Evolutionary conservation across 2,329 filamentous ascomycete genomes (phyloP).

Genomic region (Septoria linicola): DNA sequence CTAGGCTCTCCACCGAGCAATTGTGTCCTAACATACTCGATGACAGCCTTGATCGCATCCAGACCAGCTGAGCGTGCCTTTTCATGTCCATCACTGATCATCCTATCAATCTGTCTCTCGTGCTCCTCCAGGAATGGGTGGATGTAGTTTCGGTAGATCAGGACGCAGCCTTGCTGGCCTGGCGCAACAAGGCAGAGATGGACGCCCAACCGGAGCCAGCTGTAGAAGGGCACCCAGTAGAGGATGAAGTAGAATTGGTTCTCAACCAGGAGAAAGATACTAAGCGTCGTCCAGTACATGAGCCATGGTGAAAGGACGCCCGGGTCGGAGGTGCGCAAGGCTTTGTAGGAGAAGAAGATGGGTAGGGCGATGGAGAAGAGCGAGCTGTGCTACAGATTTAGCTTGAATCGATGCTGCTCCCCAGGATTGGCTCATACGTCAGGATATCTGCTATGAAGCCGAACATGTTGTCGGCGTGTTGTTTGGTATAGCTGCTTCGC

Average conservation of each 20-base stretch:
- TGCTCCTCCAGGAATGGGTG: slow-evolving; percentile 87
- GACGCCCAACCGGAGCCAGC: slow-evolving; percentile 82
- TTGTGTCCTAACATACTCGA: slow-evolving; percentile 65
- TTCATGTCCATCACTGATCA: slow-evolving; percentile 80
- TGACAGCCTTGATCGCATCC: slow-evolving; percentile 49
- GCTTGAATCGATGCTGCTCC: slow-evolving; percentile 21
- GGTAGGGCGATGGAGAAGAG: slow-evolving; percentile 89
- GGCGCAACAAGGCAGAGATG: slow-evolving; percentile 95
- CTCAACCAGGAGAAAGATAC: slow-evolving; percentile 76
- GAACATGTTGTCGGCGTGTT: slow-evolving; percentile 58
- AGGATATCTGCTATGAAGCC: slow-evolving; percentile 74
- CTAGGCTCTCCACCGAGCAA: slow-evolving; percentile 73
- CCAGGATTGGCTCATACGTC: slow-evolving; percentile 61
- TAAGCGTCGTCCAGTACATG: slow-evolving; percentile 97
- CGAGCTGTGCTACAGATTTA: slow-evolving; percentile 57
- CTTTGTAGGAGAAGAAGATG: slow-evolving; percentile 96
- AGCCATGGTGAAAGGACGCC: slow-evolving; percentile 93
- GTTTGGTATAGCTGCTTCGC: slow-evolving; percentile 2
- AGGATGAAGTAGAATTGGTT: slow-evolving; percentile 86
- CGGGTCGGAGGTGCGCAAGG: slow-evolving; percentile 86
- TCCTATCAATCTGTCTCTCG: slow-evolving; percentile 82
- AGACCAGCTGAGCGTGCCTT: slow-evolving; percentile 74
- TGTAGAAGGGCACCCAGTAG: slow-evolving; percentile 89
- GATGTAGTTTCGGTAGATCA: slow-evolving; percentile 80
- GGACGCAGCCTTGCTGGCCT: slow-evolving; percentile 87